phyloP scores from a whole-genome alignment of 176 grass and related monocot genomes.

The Aegilops tauschii region DNA sequence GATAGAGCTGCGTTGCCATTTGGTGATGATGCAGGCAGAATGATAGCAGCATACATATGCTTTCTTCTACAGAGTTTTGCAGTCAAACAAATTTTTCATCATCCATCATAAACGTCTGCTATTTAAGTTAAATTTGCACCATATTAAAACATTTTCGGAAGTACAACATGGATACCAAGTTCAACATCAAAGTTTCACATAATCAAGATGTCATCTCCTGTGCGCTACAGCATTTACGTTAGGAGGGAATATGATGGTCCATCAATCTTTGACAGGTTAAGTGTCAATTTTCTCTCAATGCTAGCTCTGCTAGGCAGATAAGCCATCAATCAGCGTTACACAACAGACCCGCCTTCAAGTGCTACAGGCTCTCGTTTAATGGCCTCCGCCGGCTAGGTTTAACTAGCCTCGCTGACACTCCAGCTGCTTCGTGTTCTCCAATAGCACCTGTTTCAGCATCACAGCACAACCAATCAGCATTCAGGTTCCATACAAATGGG shows the following conservation, averaged over 20 bases:
- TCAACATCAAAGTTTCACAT: neutral
- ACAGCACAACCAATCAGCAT: neutral
- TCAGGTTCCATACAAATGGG: neutral
- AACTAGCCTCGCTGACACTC: conserved; percentile 74
- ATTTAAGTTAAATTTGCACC: no score
- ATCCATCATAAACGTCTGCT: no score
- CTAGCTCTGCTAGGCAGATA: neutral
- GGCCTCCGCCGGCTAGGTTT: neutral
- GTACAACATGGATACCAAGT: neutral
- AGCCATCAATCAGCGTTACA: neutral
- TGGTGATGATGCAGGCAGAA: neutral
- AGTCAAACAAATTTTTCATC: no score
- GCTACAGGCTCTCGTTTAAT: neutral
- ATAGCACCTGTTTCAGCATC: conserved; percentile 52
- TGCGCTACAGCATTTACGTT: neutral
- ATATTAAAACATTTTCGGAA: neutral
- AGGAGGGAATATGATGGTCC: neutral
- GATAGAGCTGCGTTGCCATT: neutral
- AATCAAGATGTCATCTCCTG: neutral
- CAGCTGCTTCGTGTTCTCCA: conserved; percentile 73
- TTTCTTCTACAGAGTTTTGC: neutral
- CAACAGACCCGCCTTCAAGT: conserved; percentile 5
- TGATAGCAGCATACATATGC: neutral
- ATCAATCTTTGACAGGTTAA: neutral
- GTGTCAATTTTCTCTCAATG: neutral